Evolutionary conservation across 2,329 filamentous ascomycete species (phyloP).

Genomic region (Sporothrix humicola): DNA sequence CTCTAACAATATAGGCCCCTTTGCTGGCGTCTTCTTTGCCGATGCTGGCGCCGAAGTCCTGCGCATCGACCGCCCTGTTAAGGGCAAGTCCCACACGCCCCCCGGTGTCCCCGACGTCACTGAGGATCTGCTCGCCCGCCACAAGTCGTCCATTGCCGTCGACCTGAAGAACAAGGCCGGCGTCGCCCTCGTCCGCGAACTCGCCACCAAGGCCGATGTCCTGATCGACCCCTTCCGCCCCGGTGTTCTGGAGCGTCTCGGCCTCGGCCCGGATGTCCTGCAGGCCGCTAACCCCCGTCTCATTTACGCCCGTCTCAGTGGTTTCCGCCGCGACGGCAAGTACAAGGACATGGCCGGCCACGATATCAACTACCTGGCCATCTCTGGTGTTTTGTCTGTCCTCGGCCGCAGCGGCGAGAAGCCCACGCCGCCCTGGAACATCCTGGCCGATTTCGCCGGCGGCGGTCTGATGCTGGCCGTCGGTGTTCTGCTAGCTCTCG

Average conservation of each 20-base stretch:
- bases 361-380: conserved; percentile 95
- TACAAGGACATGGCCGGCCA: conserved; percentile 91
- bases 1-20: conserved; percentile 63
- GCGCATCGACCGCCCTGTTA: conserved; percentile 74
- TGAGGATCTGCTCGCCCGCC: conserved; percentile 75
- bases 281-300: conserved; percentile 72
- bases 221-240: conserved; percentile 94
- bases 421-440: conserved; percentile 80
- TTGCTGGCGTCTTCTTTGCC: conserved; percentile 84
- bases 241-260: conserved; percentile 84
- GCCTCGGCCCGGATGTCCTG: conserved; percentile 74
- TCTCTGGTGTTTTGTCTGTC: conserved; percentile 78
- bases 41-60: conserved; percentile 89
- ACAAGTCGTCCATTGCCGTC: conserved; percentile 79
- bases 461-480: conserved; percentile 83
- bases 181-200: conserved; percentile 66
- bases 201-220: conserved; percentile 71
- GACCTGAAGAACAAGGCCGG: conserved; percentile 75
- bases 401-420: conserved; percentile 72
- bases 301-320: conserved; percentile 85
- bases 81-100: conserved; percentile 49
- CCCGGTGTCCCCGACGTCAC: conserved; percentile 54
- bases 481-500: conserved; percentile 79
- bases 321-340: conserved; percentile 84
- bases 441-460: conserved; percentile 89